Evolutionary conservation across 1,139 yeast genomes (phyloP), one percentile per base, ranked within the genome.

Genomic region (Lodderomyces pseudojiufengensis): DNA sequence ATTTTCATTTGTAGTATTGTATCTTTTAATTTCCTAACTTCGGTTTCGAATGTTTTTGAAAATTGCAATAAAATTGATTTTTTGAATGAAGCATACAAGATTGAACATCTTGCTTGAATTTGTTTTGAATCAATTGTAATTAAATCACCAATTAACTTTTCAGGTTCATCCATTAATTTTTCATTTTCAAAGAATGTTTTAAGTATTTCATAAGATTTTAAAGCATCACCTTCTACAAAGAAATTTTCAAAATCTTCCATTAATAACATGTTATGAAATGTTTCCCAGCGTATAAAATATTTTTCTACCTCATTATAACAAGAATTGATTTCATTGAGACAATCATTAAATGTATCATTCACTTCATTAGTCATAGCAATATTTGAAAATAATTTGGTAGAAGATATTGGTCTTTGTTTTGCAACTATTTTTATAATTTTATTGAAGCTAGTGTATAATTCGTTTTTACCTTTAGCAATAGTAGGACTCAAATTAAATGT

Each of bases 1-100:
- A 38, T 41, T 18, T 40, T 48, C 1, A 54, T 49, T n/a, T 32
- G 25, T 8, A 34, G 29, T 23, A 61, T 51, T 3, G 38, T 43
- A 9, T 41, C 36, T 27, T 49, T 49, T 18, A 56, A 41, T 6
- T 33, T 20, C 3, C 14, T 18, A 3, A 51, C 37, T 15, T 47
- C 52, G 1, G 31, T 35, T 26, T 44, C 44, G 14, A 77, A 51
- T 10, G 59, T 52, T 1, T 51, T 53, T 1, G 78, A 59, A 52
- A 83, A 81, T 13, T 56, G 57, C 1, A 51, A 46, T 6, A 76
- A 43, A 3, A 82, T 51, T 1, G 65, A 70, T 29, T 59, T 66
- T 44, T 79, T 84, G 73, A 84, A 80, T 1, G 54, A 46, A 37
- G 78, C 84, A 55, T 76, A 83, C 47, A 73, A 76, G 4, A 78